Evolutionary conservation across 306 rosid genomes (phyloP), one percentile per base, ranked within the genome.

Genomic region (Urtica urens): DNA sequence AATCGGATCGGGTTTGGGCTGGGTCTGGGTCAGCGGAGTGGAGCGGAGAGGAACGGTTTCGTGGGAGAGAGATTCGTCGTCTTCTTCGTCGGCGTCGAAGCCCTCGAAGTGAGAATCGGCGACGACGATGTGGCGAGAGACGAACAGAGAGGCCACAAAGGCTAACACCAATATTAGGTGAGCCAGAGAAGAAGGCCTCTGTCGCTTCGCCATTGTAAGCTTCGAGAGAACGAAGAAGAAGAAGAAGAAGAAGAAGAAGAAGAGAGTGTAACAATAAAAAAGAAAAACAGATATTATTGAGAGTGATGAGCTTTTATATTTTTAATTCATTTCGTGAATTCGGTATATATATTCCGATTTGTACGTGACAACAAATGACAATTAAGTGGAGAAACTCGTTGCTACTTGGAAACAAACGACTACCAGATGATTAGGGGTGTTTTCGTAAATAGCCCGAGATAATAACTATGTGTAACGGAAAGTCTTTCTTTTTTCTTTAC

Each of bases 31-130:
- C 25, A 81, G 66, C 7, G 76, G 82, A 6, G 77, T 78, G 33
- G 93, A 60, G 11, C 77, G 93, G 52, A 78, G 75, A 26, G 74
- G 76, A 23, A 54, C 23, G 20, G 72, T 67, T 49, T 72, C 58
- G 51, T 76, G 68, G 16, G 79, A 48, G 41, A 63, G 68, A 4
- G 78, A 43, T 10, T 56, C 45, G 15, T 59, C 72, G 27, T 68
- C 75, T 22, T 64, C 72, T 51, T 41, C 15, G 21, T 60, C 82
- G 46, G 65, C 43, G 12, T 85, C 99, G 58, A 90, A 68, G 39
- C 79, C 99, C 12, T 72, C 56, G 51, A 78, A 78, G 51, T 81
- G 78, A 51, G 78, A 43, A 10, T 79, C 75, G 6, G 84, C 46
- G 7, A 56, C 53, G 58, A 69, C 69, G 19, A 61, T 27, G 16